Evolutionary conservation across 306 rosid genomes (phyloP), one percentile per base, ranked within the genome.

Genomic region (Rosa multiflora): DNA sequence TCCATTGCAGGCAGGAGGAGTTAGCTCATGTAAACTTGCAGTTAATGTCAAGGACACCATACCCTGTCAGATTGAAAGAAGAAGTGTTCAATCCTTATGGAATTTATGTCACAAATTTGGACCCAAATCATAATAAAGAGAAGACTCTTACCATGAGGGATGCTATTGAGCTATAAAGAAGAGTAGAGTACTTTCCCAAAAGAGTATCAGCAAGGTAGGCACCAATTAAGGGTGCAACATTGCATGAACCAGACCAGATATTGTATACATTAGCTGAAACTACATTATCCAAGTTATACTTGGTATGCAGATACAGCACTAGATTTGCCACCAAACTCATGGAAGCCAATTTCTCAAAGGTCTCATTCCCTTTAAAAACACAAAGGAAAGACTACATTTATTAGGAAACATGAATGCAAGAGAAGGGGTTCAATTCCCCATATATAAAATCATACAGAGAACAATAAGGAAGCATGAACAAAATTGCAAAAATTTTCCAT

Each of bases 261-360:
- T 81, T 87, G 75, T 84, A 83, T 20, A 90, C 91, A 77, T 92
- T 52, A 39, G 82, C 85, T 7, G 91, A 83, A 74, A 18, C 20
- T 37, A 83, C 86, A 3, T 72, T 79, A 11, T 86, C 91, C 72
- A 92, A 53, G 84, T 90, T 86, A 79, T 86, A 90, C 84, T 83
- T 83, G 8, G 88, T 83, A 53, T 82, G 86, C 72, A 90, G 79
- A 85, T 92, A 87, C 64, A 90, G 59, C 53, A 87, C 76, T 69
- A 88, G 71, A 67, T 88, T 88, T 11, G 87, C 88, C 40, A 89
- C 76, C 88, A 90, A 72, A 55, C 97, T 80, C 93, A 90, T 87
- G 6, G 91, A 78, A 10, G 94, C 94, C 90, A 92, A 48, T 78
- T 90, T 92, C 89, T 92, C 91, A 12, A 90, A 90, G 29, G 95